These are phyloP conservation scores for Stephanocyclus meneghinianus DNA, from an alignment of 352 stramenopile species.

Conservation along the genomic window DNA sequence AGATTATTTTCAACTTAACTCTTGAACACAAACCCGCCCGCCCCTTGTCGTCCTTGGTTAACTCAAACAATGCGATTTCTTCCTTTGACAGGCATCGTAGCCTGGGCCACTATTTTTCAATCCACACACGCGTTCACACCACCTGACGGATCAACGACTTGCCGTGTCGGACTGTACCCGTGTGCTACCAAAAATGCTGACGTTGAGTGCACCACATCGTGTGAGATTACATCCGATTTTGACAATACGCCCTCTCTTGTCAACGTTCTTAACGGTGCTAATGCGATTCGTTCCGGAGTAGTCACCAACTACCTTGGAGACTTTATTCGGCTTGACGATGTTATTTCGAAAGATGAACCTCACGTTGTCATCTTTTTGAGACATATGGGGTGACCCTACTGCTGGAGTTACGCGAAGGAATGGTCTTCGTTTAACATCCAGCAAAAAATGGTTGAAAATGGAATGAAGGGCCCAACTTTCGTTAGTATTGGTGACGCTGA, in stretches of 20 bases:
- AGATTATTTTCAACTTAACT: too few species aligned
- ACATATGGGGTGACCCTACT: slow-evolving; percentile 82
- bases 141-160: neutral
- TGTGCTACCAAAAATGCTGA: slow-evolving; percentile 3
- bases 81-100: neutral
- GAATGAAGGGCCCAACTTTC: slow-evolving; percentile 67
- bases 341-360: slow-evolving; percentile 47
- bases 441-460: slow-evolving; percentile 53
- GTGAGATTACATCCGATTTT: slow-evolving; percentile 40
- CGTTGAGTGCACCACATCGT: slow-evolving; percentile 6
- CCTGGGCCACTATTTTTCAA: neutral
- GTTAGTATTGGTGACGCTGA: slow-evolving; percentile 76
- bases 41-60: too few species aligned
- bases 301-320: slow-evolving; percentile 66
- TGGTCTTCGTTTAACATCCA: slow-evolving; percentile 62
- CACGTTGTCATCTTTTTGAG: slow-evolving; percentile 78
- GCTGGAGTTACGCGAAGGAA: slow-evolving; percentile 79
- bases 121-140: neutral
- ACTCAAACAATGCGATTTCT: slow-evolving; percentile 8
- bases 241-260: slow-evolving; percentile 23
- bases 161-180: neutral
- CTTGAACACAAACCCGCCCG: too few species aligned
- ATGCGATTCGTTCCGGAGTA: slow-evolving; percentile 45
- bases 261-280: slow-evolving; percentile 27
- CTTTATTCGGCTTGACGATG: slow-evolving; percentile 58